phyloP scores from a whole-genome alignment of 495 filamentous ascomycete genomes.

The Podospora comata region DNA sequence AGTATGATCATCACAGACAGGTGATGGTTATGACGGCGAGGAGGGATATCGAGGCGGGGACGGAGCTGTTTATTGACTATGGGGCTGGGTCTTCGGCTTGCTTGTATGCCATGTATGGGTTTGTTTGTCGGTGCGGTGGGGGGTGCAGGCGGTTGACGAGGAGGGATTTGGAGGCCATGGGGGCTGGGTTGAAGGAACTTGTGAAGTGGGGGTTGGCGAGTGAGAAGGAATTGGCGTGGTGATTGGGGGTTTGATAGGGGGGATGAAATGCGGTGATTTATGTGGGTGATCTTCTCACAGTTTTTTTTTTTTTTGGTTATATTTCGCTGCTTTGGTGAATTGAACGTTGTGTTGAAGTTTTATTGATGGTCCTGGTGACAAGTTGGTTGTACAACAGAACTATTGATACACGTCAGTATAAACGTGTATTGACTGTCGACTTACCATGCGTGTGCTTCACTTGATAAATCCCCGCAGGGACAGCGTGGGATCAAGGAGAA shows the following conservation, averaged over 20 bases:
- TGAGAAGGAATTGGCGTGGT: neutral
- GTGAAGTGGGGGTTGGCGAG: neutral
- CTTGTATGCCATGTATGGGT: constrained; percentile 30
- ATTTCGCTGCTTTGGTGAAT: too few relatives aligned
- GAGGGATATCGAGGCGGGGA: constrained; percentile 11
- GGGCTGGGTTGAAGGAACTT: neutral
- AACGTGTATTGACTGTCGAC: too few relatives aligned
- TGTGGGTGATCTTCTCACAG: too few relatives aligned
- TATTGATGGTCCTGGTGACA: too few relatives aligned
- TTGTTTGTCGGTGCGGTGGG: constrained; percentile 27
- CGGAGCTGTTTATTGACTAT: constrained; percentile 31
- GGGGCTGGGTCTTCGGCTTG: constrained; percentile 13
- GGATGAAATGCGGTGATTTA: neutral
- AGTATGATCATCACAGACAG: neutral
- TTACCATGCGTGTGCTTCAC: too few relatives aligned
- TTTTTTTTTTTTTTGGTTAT: too few relatives aligned
- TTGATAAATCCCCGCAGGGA: too few relatives aligned
- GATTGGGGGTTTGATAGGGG: neutral
- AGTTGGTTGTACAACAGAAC: too few relatives aligned
- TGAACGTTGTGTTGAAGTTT: too few relatives aligned
- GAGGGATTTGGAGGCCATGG: neutral
- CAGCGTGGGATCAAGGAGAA: neutral
- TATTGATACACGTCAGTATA: too few relatives aligned
- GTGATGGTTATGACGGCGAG: neutral
- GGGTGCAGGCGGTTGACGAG: constrained; percentile 22